Evolutionary conservation across 768 basidiomycete species (phyloP).

Genomic region (Mycena olivaceomarginata): DNA sequence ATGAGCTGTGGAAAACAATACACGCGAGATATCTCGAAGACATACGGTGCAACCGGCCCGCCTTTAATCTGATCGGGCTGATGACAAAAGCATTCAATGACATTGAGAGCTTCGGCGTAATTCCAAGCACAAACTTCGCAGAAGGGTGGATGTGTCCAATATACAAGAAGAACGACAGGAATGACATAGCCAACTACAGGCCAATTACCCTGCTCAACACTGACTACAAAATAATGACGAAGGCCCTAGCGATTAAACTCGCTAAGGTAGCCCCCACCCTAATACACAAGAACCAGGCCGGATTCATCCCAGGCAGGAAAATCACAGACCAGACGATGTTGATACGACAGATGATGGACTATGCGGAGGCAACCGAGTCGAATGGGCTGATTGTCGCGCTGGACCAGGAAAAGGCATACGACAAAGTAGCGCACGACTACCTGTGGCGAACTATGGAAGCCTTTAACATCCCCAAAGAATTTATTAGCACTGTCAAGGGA

Average conservation of each 20-base stretch:
- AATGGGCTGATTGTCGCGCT: constrained; percentile 30
- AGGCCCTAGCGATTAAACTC: constrained; percentile 6
- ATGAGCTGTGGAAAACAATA: neutral
- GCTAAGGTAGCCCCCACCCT: neutral
- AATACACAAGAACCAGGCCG: constrained; percentile 25
- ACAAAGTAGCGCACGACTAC: constrained; percentile 39
- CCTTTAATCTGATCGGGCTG: neutral
- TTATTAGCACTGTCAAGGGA: constrained; percentile 28
- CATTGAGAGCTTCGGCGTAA: neutral
- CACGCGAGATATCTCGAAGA: neutral
- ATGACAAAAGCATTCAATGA: neutral
- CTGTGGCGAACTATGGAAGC: neutral
- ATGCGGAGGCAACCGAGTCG: constrained; percentile 24
- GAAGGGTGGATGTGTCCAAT: neutral
- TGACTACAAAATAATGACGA: constrained; percentile 9
- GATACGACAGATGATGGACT: constrained; percentile 26
- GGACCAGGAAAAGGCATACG: constrained; percentile 28
- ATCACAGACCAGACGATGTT: constrained; percentile 50
- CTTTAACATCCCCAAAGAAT: constrained; percentile 19
- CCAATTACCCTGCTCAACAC: constrained; percentile 11
- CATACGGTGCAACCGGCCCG: neutral
- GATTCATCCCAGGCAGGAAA: constrained; percentile 45
- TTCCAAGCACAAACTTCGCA: neutral
- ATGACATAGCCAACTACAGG: constrained; percentile 8
- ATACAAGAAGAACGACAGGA: constrained; percentile 6